A percentile compares a stretch with the other conserved stretches of the same genome.
Evolutionary conservation across 805 yeast genomes (phyloP).

Genomic region (Spathaspora sp.): DNA sequence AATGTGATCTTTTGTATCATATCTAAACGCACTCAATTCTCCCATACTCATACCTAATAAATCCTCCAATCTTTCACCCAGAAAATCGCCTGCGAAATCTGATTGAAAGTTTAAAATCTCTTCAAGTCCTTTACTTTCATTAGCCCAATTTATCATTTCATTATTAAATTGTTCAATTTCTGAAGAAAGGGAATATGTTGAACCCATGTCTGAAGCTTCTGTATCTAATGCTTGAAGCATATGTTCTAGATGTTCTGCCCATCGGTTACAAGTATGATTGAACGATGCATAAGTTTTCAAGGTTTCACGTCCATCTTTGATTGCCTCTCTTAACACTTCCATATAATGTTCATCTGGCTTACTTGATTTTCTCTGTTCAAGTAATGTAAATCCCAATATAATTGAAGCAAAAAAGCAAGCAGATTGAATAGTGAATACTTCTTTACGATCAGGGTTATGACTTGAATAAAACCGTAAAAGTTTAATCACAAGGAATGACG

Average conservation of each 20-base stretch:
- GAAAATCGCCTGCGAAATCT: neutral
- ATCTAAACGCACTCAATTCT: conserved; percentile 3
- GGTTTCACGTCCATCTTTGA: conserved; percentile 1
- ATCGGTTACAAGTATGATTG: conserved; percentile 3
- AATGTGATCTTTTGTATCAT: conserved; percentile 3
- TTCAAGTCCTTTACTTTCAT: conserved; percentile 5
- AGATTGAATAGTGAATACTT: conserved; percentile 22
- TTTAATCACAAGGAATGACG: conserved; percentile 31
- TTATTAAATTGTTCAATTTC: conserved; percentile 4
- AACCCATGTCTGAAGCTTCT: neutral
- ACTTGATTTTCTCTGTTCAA: conserved; percentile 2
- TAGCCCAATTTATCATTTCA: conserved; percentile 4
- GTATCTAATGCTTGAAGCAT: conserved; percentile 4
- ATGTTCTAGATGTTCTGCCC: conserved; percentile 2
- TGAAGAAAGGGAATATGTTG: neutral
- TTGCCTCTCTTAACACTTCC: conserved; percentile 1
- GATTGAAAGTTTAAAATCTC: conserved; percentile 5
- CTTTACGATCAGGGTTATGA: conserved; percentile 28
- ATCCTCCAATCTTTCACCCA: neutral
- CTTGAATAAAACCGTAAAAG: conserved; percentile 21
- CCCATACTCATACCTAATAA: neutral
- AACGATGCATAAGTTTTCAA: neutral
- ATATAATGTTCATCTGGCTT: conserved; percentile 5
- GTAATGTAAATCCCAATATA: conserved; percentile 3
- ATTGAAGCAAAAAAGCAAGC: conserved; percentile 5